Conservation (phyloP, 176 grass and related monocot species). For the Bromus sterilis region DNA sequence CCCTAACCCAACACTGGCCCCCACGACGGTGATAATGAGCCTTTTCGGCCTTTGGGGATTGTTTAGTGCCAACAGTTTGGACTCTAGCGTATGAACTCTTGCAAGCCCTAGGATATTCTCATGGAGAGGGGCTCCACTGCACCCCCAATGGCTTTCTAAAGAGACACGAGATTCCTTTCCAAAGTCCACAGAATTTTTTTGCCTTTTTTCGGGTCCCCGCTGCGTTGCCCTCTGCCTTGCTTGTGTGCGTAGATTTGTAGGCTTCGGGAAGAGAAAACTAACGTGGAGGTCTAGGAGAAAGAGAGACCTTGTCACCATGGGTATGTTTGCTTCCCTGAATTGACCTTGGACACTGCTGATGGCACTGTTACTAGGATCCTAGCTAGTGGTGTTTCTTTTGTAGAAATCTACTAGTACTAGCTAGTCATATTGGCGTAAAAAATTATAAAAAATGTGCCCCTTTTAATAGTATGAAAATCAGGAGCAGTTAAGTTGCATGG, state of each 20-base stretch:
- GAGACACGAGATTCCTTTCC: conserved; percentile 55
- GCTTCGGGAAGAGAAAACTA: conserved; percentile 24
- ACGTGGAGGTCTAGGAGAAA: conserved; percentile 45
- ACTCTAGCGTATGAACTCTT: conserved; percentile 80
- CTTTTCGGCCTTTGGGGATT: conserved; percentile 41
- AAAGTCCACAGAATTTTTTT: conserved; percentile 31
- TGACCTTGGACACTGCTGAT: conserved; percentile 37
- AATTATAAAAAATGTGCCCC: not conserved
- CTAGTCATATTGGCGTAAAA: not conserved
- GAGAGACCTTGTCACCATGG: conserved; percentile 80
- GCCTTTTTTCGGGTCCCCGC: not conserved
- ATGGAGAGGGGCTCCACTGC: conserved; percentile 30
- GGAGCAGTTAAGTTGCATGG: no score
- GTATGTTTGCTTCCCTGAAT: conserved; percentile 84
- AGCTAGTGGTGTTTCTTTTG: not conserved
- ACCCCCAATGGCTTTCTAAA: conserved; percentile 37
- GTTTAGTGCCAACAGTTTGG: conserved; percentile 61
- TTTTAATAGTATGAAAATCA: no score
- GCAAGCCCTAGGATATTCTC: conserved; percentile 74
- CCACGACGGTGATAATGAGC: conserved; percentile 19
- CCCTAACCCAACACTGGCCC: conserved; percentile 19
- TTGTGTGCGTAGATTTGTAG: not conserved
- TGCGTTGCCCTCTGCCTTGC: not conserved
- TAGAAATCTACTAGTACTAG: not conserved
- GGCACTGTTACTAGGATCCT: not conserved